Conservation (phyloP, 1,139 yeast genomes). For the Debaryomyces nepalensis region DNA sequence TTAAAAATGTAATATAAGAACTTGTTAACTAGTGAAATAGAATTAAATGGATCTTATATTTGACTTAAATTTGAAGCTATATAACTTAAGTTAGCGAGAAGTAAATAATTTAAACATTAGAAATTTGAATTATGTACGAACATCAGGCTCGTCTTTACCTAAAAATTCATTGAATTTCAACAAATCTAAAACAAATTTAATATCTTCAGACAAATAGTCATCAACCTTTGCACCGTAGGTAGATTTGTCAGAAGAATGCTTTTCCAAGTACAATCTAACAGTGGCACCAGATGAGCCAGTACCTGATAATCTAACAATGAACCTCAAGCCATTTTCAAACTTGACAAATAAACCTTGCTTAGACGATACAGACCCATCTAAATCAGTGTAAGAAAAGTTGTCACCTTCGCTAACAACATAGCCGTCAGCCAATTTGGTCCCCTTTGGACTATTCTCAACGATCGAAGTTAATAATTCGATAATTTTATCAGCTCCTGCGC, state of each 20-base stretch:
- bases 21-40: too few relatives aligned
- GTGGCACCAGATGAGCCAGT: slow-evolving; percentile 99
- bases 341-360: slow-evolving; percentile 92
- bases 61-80: too few relatives aligned
- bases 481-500: slow-evolving; percentile 75
- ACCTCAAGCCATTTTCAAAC: slow-evolving; percentile 80
- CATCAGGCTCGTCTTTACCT: slow-evolving; percentile 89
- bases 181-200: slow-evolving; percentile 65
- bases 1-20: background rate
- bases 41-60: too few relatives aligned
- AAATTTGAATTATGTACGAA: slow-evolving; percentile 58
- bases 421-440: slow-evolving; percentile 48
- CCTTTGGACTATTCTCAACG: slow-evolving; percentile 43
- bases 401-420: slow-evolving; percentile 73
- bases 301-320: slow-evolving; percentile 91
- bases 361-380: slow-evolving; percentile 89
- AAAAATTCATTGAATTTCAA: slow-evolving; percentile 74
- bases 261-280: slow-evolving; percentile 88
- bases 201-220: slow-evolving; percentile 66
- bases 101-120: too few relatives aligned
- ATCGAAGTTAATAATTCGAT: slow-evolving; percentile 57
- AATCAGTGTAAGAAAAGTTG: slow-evolving; percentile 90
- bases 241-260: slow-evolving; percentile 66
- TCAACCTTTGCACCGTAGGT: slow-evolving; percentile 63
- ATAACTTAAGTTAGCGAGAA: too few relatives aligned